These are phyloP conservation scores for Aspergillus bombycis DNA, from an alignment of 2,329 filamentous ascomycete species.

Conservation along the genomic window DNA sequence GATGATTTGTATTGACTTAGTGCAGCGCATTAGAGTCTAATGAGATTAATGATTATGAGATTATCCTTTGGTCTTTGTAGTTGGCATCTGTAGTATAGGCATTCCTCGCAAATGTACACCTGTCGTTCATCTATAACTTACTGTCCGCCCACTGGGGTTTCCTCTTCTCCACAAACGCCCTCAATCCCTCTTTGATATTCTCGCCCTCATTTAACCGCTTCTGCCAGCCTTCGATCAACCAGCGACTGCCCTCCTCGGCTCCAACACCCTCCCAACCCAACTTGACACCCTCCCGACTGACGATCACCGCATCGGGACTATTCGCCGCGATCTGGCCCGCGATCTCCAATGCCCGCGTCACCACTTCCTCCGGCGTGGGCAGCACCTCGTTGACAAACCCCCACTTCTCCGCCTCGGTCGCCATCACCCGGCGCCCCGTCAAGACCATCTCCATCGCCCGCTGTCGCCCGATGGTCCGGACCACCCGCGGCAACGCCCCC, in stretches of 20 bases:
- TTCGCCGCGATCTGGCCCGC: conserved; percentile 65
- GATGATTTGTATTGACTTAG: conserved; percentile 20
- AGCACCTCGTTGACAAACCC: conserved; percentile 69
- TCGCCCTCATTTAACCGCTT: conserved; percentile 64
- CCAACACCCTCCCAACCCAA: conserved; percentile 72
- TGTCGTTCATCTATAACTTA: conserved; percentile 34
- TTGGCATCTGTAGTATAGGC: neutral
- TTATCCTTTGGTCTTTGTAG: neutral
- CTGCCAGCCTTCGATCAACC: conserved; percentile 63
- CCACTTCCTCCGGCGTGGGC: conserved; percentile 24
- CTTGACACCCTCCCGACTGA: conserved; percentile 71
- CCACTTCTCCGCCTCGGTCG: conserved; percentile 65
- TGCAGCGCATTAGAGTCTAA: conserved; percentile 25
- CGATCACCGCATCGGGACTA: conserved; percentile 75
- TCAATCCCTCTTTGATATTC: conserved; percentile 74
- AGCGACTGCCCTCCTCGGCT: conserved; percentile 63
- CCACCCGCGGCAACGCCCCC: conserved; percentile 69
- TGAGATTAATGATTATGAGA: conserved; percentile 15
- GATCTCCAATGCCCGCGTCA: conserved; percentile 58
- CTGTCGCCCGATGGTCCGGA: conserved; percentile 67
- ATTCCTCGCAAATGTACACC: no score
- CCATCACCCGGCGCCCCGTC: conserved; percentile 62
- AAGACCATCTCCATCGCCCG: conserved; percentile 74
- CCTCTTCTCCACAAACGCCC: conserved; percentile 76
- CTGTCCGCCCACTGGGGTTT: conserved; percentile 63